Percentiles rank a stretch among this genome's conserved stretches.
Evolutionary conservation across 2,329 filamentous ascomycete species (phyloP).

Genomic region (Colletotrichum plurivorum): DNA sequence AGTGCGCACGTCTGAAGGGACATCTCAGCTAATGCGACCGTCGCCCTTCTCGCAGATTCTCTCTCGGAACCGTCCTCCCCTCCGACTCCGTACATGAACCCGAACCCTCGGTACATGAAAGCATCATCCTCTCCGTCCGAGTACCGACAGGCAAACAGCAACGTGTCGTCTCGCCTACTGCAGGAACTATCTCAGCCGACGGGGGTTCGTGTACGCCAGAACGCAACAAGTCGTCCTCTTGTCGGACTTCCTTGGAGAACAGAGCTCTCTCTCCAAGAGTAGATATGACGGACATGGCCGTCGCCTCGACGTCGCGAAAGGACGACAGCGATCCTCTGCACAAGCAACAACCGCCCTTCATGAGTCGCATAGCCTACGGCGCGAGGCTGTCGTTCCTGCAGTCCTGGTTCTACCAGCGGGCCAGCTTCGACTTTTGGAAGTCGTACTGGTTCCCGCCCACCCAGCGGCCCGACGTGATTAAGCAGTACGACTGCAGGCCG

Average conservation of each 20-base stretch:
- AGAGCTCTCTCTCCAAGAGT: not conserved
- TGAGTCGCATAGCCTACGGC: conserved; percentile 36
- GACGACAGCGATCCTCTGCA: not conserved
- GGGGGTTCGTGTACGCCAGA: not conserved
- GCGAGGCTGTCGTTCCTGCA: conserved; percentile 35
- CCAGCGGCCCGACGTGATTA: conserved; percentile 39
- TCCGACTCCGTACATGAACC: conserved; percentile 34
- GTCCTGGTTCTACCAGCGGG: conserved; percentile 33
- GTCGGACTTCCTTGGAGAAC: no score
- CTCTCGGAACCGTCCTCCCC: conserved; percentile 34
- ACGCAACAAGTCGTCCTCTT: no score
- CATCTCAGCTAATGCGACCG: conserved; percentile 27
- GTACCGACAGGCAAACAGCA: no score
- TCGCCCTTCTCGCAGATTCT: conserved; percentile 34
- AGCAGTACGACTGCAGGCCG: conserved; percentile 39
- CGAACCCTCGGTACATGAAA: no score
- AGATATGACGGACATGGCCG: conserved; percentile 6
- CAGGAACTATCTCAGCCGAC: not conserved
- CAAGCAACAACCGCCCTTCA: conserved; percentile 20
- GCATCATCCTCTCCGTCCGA: no score
- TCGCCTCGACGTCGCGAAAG: not conserved
- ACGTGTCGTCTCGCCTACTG: not conserved
- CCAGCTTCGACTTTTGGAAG: conserved; percentile 32
- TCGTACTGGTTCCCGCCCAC: conserved; percentile 31
- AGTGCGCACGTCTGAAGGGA: not conserved